phyloP scores from a whole-genome alignment of 306 rosid species.

The Carpinus viminea region DNA sequence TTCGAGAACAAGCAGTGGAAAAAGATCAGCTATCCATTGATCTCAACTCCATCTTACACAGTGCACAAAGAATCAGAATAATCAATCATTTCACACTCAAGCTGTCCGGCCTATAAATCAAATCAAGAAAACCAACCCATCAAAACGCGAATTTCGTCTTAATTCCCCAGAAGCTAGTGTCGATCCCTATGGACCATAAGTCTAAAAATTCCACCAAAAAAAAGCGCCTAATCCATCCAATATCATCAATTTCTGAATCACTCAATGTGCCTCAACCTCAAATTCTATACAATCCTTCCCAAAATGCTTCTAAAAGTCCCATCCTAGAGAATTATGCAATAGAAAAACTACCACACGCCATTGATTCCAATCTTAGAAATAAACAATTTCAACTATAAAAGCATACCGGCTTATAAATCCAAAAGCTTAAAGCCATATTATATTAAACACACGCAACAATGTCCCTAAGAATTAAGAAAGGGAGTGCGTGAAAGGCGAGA shows the following conservation, averaged over 20 bases:
- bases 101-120: neutral
- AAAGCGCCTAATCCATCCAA: neutral
- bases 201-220: neutral
- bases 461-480: neutral
- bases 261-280: too few species aligned
- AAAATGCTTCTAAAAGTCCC: neutral
- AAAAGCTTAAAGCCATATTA: neutral
- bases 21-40: neutral
- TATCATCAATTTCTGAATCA: neutral
- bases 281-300: neutral
- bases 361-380: neutral
- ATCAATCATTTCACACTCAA: neutral
- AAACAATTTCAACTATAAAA: too few species aligned
- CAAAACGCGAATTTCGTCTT: neutral
- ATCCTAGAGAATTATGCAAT: neutral
- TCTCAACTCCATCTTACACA: neutral
- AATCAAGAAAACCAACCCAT: neutral
- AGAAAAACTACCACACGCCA: neutral
- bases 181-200: neutral
- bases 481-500: conserved; percentile 13
- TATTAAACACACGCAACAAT: neutral
- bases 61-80: too few species aligned
- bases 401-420: neutral
- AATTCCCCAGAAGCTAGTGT: neutral
- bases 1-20: neutral